Evolutionary conservation across 345 rosid species (phyloP), one percentile per base, ranked within the genome.

Genomic region (Corchorus olitorius): DNA sequence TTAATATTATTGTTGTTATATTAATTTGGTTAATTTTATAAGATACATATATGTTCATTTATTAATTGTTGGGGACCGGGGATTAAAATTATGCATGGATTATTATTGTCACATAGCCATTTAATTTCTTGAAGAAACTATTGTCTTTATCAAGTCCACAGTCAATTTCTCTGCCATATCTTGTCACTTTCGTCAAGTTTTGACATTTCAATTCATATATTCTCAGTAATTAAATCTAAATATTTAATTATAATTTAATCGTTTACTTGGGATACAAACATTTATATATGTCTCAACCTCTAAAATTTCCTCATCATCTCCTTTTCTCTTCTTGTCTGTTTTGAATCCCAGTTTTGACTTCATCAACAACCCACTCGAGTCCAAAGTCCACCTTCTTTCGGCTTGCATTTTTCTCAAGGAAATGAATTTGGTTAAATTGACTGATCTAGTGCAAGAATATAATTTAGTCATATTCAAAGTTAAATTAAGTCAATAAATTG

Each of bases 111-210:
- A 49, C 41, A 27, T 22, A 3, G 37, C 22, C 8, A 13, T 43
- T 43, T 43, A 0, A 20, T 65, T 65, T 7, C 8, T 19, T 19
- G 6, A 20, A 46, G n/a, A 49, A 27, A 50, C 13, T 16, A 27
- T 54, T 70, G 68, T 63, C 66, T 43, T 75, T 45, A 35, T 73
- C 71, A 13, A 60, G 20, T 41, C 37, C 39, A n/a, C 45, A 19
- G 72, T 69, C 53, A 62, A 41, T 49, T 33, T 33, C 62, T 59
- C 55, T 35, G 49, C 49, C 52, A 35, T 16, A 45, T 56, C 56
- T 19, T 33, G 76, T 80, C 70, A 27, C 63, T 64, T 71, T 76
- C 74, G 8, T 50, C 54, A 10, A 63, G 14, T 55, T 71, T 70
- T 62, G 70, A 62, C 70, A 62, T 74, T 62, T 73, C 45, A 61